Conservation (phyloP, 208 protist species). For the Wallacemonas rigidus region DNA sequence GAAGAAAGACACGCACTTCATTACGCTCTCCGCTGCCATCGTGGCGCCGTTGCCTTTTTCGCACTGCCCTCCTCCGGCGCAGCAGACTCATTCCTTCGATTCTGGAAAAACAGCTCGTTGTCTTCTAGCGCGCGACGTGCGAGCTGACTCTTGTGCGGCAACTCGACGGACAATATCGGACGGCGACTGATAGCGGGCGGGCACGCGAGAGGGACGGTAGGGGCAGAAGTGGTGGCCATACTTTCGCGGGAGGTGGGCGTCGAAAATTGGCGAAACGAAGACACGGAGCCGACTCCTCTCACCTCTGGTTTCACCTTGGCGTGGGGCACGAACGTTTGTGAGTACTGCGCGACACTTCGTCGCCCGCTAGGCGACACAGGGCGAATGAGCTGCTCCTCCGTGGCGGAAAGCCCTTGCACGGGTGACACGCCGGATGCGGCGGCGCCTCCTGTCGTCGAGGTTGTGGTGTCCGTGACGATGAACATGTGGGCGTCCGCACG, state of each 20-base stretch:
- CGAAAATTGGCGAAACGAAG: not conserved
- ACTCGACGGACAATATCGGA: conserved; percentile 37
- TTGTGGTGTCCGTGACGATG: too few species aligned
- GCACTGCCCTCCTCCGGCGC: not conserved
- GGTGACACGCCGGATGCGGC: too few species aligned
- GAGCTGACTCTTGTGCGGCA: conserved; percentile 60
- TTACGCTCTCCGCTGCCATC: too few species aligned
- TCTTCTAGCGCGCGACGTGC: conserved; percentile 76
- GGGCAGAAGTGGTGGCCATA: not conserved
- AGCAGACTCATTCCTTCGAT: conserved; percentile 13
- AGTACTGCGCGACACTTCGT: not conserved
- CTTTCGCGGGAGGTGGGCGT: not conserved
- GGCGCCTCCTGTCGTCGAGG: too few species aligned
- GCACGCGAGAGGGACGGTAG: not conserved
- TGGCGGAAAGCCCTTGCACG: not conserved
- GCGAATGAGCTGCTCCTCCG: not conserved
- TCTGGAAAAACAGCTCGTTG: conserved; percentile 59
- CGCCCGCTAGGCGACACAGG: conserved; percentile 9
- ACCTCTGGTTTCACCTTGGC: not conserved
- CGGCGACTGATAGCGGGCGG: not conserved
- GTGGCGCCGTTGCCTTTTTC: not conserved
- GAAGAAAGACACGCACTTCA: too few species aligned
- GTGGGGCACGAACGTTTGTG: conserved; percentile 1
- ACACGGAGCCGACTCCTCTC: too few species aligned
- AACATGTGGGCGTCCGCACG: not conserved